Base-by-base conservation (phyloP, 116 monocot genomes). In the Zostera marina region DNA sequence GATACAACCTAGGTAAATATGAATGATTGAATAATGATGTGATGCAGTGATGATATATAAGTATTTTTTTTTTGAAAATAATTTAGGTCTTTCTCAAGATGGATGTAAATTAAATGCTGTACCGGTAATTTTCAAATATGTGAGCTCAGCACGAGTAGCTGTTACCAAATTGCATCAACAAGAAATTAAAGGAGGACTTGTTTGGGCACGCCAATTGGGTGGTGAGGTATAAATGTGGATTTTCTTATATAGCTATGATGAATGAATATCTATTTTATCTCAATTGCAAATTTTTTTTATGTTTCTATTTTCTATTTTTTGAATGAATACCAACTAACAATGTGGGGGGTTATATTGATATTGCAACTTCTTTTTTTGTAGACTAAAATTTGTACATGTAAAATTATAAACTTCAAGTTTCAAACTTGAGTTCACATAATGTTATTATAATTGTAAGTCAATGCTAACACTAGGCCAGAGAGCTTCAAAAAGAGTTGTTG, bases 171-270 rank as follows among this genome's bases (percentile, higher is more conserved):
- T 96, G 24, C 96, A 96, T 70, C 77, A 78, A 22, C 76, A 85
- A 74, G 80, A 76, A 58, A 77, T 96, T 72, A 79, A 76, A 44
- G 78, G 78, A 56, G 78, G 60, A 39, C 41, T 43, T 68, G 72
- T 89, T 57, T 96, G 96, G 96, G 90, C 96, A 49, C 96, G 96
- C 0, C 89, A 96, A 59, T 63, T 96, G 61, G 96, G 96, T 73
- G 96, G 96, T 21, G 96, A 96, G 89, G 96, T 96, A 72, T 32
- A 53, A 22, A 55, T 26, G 14, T 55, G 25, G 25, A 12, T 16
- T 0, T 1, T 55, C 13, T 55, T 25, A n/a, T 9, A 12, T 40
- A 26, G 1, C 12, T 22, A 22, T 59, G 8, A 22, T 54, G 58
- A 64, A 41, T 53, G 32, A 14, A 47, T 24, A 41, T 47, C 11